Conservation (phyloP, 257 asterid genomes). For the Jaltomata sinuosa region DNA sequence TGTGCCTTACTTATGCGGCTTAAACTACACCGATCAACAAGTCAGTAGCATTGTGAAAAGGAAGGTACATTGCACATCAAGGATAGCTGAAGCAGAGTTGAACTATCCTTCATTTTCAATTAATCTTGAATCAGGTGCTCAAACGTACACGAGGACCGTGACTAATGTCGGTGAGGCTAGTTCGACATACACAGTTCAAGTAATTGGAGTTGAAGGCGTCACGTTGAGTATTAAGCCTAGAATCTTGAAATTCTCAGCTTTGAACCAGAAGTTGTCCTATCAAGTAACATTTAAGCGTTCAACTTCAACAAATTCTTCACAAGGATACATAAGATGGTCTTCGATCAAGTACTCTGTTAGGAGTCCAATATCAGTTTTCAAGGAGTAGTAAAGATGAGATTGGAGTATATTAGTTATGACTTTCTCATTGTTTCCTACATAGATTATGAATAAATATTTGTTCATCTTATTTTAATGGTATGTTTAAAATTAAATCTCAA, state of each 20-base stretch:
- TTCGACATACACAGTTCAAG: background rate
- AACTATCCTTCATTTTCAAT: conserved; percentile 9
- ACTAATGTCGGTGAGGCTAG: conserved; percentile 4
- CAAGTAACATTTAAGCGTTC: background rate
- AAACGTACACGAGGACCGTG: background rate
- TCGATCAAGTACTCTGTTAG: background rate
- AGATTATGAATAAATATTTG: no score
- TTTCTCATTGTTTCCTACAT: no score
- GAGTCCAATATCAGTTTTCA: background rate
- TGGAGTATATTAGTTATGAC: background rate
- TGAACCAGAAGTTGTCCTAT: background rate
- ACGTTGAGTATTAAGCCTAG: background rate
- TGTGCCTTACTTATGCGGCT: conserved; percentile 6
- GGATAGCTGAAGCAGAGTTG: conserved; percentile 1
- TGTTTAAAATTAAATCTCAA: no score
- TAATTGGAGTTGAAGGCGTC: background rate
- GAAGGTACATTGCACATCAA: background rate
- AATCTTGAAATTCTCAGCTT: background rate
- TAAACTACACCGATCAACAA: background rate
- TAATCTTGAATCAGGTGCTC: background rate
- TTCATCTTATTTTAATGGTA: no score
- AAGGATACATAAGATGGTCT: conserved; percentile 3
- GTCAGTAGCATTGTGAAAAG: background rate
- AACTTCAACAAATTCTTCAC: background rate
- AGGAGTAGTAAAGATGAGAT: background rate